Conservation (phyloP, 768 basidiomycete species). For the Daedaleopsis nitida region DNA sequence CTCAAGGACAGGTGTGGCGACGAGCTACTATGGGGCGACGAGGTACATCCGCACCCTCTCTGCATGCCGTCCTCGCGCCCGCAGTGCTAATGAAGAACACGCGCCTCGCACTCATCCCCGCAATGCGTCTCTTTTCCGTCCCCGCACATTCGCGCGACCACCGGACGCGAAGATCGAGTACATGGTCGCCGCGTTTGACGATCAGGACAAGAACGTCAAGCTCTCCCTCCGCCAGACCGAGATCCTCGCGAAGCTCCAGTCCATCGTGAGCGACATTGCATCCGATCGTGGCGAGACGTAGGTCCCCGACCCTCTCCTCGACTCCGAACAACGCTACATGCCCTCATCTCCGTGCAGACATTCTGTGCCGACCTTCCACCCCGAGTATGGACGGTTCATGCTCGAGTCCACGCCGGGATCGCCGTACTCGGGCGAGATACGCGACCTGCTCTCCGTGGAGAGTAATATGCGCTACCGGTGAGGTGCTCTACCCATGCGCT, state of each 20-base stretch:
- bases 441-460: constrained; percentile 88
- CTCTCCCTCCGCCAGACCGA: constrained; percentile 95
- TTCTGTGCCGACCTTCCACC: constrained; percentile 89
- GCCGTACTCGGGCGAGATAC: constrained; percentile 88
- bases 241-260: constrained; percentile 78
- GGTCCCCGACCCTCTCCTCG: constrained; percentile 28
- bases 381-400: constrained; percentile 99
- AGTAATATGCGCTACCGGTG: constrained; percentile 93
- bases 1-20: constrained; percentile 91
- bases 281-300: constrained; percentile 62
- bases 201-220: constrained; percentile 75
- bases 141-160: constrained; percentile 10
- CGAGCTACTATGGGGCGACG: constrained; percentile 96
- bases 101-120: neutral
- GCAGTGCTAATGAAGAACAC: constrained; percentile 18
- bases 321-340: neutral
- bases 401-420: constrained; percentile 96
- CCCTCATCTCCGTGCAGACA: constrained; percentile 42
- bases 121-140: neutral
- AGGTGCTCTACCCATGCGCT: neutral
- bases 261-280: constrained; percentile 67
- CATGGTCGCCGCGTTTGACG: constrained; percentile 88
- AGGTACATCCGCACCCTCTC: constrained; percentile 52
- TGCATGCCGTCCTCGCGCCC: neutral
- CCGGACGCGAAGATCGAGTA: constrained; percentile 77